Percentiles rank a stretch among this genome's conserved stretches.
Conservation (phyloP, 305 asterid species). For the Fraxinus xanthoxyloides region DNA sequence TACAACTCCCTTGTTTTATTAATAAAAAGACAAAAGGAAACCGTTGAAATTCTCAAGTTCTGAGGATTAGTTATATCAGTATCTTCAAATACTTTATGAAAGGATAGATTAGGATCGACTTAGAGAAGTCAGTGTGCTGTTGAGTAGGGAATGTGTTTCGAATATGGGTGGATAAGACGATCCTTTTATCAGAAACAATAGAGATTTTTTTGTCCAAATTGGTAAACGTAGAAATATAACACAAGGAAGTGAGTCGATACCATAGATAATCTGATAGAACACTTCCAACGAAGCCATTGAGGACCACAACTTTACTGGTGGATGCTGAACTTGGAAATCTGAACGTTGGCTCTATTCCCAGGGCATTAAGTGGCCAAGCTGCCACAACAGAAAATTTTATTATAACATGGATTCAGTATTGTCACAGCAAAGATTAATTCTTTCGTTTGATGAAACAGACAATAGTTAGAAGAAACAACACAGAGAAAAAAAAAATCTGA, state of each 20-base stretch:
- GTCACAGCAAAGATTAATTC: not conserved
- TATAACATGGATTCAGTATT: not conserved
- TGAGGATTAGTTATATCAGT: not conserved
- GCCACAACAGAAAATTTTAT: constrained; percentile 19
- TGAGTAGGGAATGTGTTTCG: not conserved
- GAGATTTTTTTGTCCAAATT: not conserved
- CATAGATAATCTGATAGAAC: constrained; percentile 72
- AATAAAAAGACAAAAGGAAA: not conserved
- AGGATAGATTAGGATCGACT: not conserved
- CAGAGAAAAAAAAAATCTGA: not conserved
- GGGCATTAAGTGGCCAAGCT: constrained; percentile 64
- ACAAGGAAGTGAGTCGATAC: constrained; percentile 28
- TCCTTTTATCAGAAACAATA: not conserved
- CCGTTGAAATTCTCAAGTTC: not conserved
- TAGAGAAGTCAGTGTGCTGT: not conserved
- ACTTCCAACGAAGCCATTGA: constrained; percentile 69
- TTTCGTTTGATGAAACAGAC: not conserved
- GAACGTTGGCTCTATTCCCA: constrained; percentile 71
- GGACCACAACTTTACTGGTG: constrained; percentile 45
- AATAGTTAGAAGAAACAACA: not conserved
- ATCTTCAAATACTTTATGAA: not conserved
- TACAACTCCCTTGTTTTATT: not conserved
- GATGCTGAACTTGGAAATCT: constrained; percentile 64
- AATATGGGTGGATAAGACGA: not conserved
- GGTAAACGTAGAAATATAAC: not conserved